phyloP scores from a whole-genome alignment of 2,329 filamentous ascomycete species.

The Alternaria alternata region DNA sequence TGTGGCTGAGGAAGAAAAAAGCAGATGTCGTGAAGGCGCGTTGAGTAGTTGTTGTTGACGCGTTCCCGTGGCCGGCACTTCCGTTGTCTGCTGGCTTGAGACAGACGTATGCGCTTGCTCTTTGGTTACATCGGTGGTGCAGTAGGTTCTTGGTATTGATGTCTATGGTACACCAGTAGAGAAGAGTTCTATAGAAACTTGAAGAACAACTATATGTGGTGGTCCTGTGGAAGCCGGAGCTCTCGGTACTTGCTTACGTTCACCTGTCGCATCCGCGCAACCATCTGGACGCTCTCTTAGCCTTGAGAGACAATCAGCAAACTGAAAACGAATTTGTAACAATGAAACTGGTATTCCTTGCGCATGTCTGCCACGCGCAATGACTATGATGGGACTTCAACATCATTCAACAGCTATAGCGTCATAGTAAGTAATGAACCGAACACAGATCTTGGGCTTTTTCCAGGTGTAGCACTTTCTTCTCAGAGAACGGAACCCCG shows the following conservation, averaged over 20 bases:
- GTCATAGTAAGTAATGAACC: background rate
- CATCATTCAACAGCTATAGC: background rate
- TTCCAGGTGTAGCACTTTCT: background rate
- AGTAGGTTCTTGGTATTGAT: background rate
- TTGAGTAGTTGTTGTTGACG: background rate
- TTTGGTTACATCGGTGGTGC: conserved; percentile 4
- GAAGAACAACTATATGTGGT: background rate
- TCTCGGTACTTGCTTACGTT: background rate
- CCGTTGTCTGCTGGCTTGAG: background rate
- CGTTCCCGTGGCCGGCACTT: background rate
- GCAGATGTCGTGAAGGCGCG: conserved; percentile 11
- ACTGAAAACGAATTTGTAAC: background rate
- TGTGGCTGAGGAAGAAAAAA: conserved; percentile 7
- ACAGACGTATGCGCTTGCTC: background rate
- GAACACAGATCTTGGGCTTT: background rate
- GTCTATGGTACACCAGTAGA: background rate
- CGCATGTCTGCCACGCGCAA: background rate
- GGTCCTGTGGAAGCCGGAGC: background rate
- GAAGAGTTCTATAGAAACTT: background rate
- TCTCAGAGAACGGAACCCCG: background rate
- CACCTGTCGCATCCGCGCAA: background rate
- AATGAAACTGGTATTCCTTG: background rate
- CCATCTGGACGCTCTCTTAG: background rate
- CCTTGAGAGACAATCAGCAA: background rate
- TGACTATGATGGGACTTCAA: background rate